phyloP scores from a whole-genome alignment of 2,329 filamentous ascomycete genomes.

The Penicillium sclerotigenum region DNA sequence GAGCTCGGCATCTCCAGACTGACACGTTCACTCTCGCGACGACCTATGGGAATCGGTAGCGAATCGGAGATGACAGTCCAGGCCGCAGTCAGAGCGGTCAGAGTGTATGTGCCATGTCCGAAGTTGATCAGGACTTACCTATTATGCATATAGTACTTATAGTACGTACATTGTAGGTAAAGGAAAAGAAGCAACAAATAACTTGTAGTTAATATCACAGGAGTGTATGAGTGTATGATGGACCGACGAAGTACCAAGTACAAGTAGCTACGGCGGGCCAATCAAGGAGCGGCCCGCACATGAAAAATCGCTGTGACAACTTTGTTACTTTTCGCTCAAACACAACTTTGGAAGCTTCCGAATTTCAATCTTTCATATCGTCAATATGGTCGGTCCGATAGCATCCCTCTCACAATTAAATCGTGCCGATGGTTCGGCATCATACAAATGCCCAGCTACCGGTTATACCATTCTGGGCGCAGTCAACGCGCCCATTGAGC shows the following conservation, averaged over 20 bases:
- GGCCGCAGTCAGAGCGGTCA: background rate
- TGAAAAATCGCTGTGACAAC: constrained; percentile 16
- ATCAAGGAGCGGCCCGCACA: constrained; percentile 18
- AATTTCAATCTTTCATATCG: background rate
- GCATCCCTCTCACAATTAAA: constrained; percentile 34
- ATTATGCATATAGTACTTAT: background rate
- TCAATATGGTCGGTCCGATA: constrained; percentile 36
- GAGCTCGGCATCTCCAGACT: constrained; percentile 14
- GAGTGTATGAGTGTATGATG: background rate
- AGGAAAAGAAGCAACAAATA: background rate
- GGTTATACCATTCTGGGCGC: constrained; percentile 80
- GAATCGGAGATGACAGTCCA: background rate
- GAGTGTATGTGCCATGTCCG: background rate
- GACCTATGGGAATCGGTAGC: background rate
- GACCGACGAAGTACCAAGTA: background rate
- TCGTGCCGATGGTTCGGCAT: constrained; percentile 42
- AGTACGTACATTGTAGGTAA: no score
- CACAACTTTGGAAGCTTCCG: background rate
- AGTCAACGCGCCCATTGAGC: constrained; percentile 91
- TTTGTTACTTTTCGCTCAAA: background rate
- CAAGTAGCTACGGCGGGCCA: constrained; percentile 7
- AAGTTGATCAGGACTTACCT: background rate
- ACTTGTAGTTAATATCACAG: background rate
- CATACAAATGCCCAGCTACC: constrained; percentile 41
- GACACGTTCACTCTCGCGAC: constrained; percentile 1